Percentiles rank a stretch among this genome's conserved stretches.
phyloP scores from a whole-genome alignment of 331 rosid genomes.

The Acacia concinna region DNA sequence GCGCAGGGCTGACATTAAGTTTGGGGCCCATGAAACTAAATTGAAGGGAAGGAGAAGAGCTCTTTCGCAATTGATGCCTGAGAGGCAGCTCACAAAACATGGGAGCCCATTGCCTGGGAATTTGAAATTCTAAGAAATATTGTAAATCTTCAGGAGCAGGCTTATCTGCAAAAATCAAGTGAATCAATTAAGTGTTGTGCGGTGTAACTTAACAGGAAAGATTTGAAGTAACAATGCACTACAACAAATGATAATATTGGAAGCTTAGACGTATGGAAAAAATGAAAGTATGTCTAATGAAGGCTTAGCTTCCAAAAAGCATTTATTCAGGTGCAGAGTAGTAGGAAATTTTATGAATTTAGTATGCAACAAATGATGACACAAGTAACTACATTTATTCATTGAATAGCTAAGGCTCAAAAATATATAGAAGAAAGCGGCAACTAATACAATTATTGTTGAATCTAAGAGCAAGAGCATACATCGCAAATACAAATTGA shows the following conservation, averaged over 20 bases:
- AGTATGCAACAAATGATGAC: constrained; percentile 3
- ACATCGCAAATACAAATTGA: constrained; percentile 94
- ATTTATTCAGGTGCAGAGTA: constrained; percentile 11
- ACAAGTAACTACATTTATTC: constrained; percentile 16
- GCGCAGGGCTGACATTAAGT: constrained; percentile 59
- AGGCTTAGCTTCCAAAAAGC: constrained; percentile 66
- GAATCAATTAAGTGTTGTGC: constrained; percentile 17
- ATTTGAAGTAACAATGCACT: background rate
- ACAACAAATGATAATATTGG: constrained; percentile 18
- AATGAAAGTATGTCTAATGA: background rate
- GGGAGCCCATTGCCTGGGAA: constrained; percentile 99
- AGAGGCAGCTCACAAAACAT: constrained; percentile 94
- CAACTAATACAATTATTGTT: background rate
- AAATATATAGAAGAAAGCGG: constrained; percentile 15
- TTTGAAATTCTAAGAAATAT: constrained; percentile 93
- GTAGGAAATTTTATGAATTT: background rate
- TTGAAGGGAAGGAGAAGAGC: constrained; percentile 68
- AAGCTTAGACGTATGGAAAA: background rate
- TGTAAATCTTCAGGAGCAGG: constrained; percentile 80
- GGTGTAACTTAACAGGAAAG: background rate
- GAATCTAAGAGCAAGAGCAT: constrained; percentile 39
- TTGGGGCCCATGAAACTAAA: constrained; percentile 80
- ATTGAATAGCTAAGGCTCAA: constrained; percentile 15
- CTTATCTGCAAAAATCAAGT: constrained; percentile 59
- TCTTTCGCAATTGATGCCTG: constrained; percentile 65